Evolutionary conservation across 1,284 basidiomycete genomes (phyloP).

Genomic region (Paramarasmius palmivorus): DNA sequence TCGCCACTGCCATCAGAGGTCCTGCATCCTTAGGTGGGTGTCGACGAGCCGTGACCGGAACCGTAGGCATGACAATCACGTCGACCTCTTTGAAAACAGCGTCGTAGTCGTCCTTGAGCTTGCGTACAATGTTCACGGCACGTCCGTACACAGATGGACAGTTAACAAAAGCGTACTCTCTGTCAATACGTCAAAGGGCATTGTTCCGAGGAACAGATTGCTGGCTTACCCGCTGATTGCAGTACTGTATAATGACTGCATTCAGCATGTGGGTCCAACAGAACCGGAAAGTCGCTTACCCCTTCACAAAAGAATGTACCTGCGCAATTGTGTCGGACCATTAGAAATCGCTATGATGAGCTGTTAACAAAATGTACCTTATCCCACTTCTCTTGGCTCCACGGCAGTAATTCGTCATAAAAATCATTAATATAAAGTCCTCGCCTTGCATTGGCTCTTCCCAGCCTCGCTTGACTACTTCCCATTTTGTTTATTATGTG

Average conservation of each 20-base stretch:
- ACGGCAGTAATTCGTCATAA: slow-evolving; percentile 35
- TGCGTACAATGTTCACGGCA: slow-evolving; percentile 41
- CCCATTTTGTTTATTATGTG: slow-evolving; percentile 24
- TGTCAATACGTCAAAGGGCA: not conserved
- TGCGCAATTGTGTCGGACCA: not conserved
- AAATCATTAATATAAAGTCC: slow-evolving; percentile 40
- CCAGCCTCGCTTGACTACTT: slow-evolving; percentile 21
- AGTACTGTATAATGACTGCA: too few species aligned
- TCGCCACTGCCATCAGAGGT: slow-evolving; percentile 16
- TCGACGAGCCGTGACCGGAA: slow-evolving; percentile 23
- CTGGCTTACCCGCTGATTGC: slow-evolving; percentile 15
- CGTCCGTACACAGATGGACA: slow-evolving; percentile 29
- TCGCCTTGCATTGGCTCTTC: slow-evolving; percentile 28
- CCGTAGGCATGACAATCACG: slow-evolving; percentile 46
- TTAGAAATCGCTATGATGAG: not conserved
- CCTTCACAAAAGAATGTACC: slow-evolving; percentile 8
- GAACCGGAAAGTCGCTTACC: not conserved
- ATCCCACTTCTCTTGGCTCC: slow-evolving; percentile 41
- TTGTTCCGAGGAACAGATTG: not conserved
- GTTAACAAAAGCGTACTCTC: slow-evolving; percentile 17
- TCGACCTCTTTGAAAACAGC: slow-evolving; percentile 36
- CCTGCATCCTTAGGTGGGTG: slow-evolving; percentile 17
- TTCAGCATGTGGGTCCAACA: not conserved
- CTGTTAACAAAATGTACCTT: slow-evolving; percentile 21
- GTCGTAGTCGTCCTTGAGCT: slow-evolving; percentile 41